Conservation (phyloP, 2,329 filamentous ascomycete genomes). For the Pochonia chlamydosporia region DNA sequence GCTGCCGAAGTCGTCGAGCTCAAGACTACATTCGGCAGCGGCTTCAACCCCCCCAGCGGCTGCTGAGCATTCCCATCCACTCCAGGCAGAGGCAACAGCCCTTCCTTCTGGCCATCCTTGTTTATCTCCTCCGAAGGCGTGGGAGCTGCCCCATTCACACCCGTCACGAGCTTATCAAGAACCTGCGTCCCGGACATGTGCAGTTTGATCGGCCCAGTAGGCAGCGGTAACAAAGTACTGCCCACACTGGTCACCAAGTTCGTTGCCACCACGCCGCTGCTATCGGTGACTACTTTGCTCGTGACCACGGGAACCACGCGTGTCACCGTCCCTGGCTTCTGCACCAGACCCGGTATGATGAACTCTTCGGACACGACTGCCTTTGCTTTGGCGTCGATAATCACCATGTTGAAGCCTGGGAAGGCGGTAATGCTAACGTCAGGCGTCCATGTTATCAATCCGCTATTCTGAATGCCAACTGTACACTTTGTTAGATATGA, state of each 20-base stretch:
- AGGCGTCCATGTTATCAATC: constrained; percentile 15
- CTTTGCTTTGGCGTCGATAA: constrained; percentile 12
- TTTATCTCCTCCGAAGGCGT: not conserved
- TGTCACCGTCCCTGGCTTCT: not conserved
- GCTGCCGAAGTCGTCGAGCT: not conserved
- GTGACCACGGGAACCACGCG: not conserved
- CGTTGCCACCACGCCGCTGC: not conserved
- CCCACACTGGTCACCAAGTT: not conserved
- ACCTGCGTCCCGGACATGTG: not conserved
- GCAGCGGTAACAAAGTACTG: not conserved
- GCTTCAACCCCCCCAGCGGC: not conserved
- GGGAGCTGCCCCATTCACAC: not conserved
- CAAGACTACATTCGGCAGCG: not conserved
- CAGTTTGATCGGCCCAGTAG: not conserved
- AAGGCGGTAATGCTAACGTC: constrained; percentile 15
- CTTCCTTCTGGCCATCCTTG: not conserved
- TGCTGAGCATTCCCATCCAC: not conserved
- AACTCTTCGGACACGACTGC: constrained; percentile 1
- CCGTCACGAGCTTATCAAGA: not conserved
- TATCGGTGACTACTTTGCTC: not conserved
- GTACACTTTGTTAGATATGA: not conserved
- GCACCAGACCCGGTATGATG: not conserved
- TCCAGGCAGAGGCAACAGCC: not conserved
- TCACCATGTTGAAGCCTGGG: constrained; percentile 15
- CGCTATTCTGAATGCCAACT: constrained; percentile 16